These are phyloP conservation scores for Shiraia bambusicola DNA, from an alignment of 2,329 filamentous ascomycete genomes.

Conservation along the genomic window DNA sequence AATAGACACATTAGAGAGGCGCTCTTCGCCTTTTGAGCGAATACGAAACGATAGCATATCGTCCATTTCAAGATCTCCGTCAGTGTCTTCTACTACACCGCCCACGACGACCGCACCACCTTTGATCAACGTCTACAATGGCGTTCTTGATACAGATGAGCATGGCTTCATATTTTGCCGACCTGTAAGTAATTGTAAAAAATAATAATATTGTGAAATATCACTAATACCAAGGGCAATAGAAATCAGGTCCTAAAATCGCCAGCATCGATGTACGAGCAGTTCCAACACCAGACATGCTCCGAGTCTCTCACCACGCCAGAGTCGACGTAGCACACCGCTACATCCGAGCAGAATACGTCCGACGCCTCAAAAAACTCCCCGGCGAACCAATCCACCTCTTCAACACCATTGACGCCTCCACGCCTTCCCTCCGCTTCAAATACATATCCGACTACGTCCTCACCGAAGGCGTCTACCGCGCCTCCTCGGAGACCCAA, in stretches of 20 bases:
- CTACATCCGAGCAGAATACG: constrained; percentile 45
- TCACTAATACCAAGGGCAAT: constrained; percentile 3
- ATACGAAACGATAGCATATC: constrained; percentile 16
- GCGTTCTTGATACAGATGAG: constrained; percentile 39
- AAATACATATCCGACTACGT: constrained; percentile 66
- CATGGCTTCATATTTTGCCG: constrained; percentile 42
- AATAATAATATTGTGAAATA: not conserved
- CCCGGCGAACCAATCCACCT: constrained; percentile 55
- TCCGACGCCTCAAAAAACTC: constrained; percentile 29
- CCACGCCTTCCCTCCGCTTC: constrained; percentile 62
- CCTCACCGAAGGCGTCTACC: constrained; percentile 59
- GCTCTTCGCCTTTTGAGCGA: constrained; percentile 24
- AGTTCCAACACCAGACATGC: constrained; percentile 44
- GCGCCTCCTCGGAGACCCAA: constrained; percentile 62
- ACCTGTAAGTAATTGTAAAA: constrained; percentile 21
- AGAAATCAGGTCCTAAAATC: constrained; percentile 21
- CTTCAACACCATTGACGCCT: constrained; percentile 62
- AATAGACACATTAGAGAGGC: constrained; percentile 15
- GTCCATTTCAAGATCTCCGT: constrained; percentile 25
- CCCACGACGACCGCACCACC: constrained; percentile 7
- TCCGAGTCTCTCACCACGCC: constrained; percentile 24
- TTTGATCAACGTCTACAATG: constrained; percentile 45
- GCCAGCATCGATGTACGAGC: constrained; percentile 30
- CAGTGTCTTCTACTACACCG: constrained; percentile 18
- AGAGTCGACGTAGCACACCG: constrained; percentile 36